Evolutionary conservation across 1,139 yeast species (phyloP).

Genomic region (Kluyveromyces sp.): DNA sequence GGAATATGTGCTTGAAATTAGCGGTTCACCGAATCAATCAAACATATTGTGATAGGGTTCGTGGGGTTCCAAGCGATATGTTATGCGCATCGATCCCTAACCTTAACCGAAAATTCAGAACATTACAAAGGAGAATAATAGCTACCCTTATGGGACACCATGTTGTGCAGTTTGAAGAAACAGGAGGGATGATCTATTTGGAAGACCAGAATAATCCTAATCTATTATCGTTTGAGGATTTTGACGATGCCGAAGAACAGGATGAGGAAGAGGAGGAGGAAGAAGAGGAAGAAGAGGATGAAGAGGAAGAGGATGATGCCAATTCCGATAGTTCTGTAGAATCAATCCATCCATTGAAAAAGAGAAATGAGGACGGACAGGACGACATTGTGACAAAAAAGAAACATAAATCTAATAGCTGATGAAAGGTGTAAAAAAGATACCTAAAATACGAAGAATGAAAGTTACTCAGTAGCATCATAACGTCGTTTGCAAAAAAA

Average conservation of each 20-base stretch:
- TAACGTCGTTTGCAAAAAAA: too few species aligned
- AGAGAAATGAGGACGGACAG: too few species aligned
- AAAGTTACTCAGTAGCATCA: too few species aligned
- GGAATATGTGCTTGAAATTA: constrained; percentile 22
- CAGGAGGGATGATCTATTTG: constrained; percentile 18
- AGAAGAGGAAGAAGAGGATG: not conserved
- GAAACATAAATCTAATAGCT: too few species aligned
- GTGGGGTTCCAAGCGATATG: constrained; percentile 18
- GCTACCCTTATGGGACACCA: constrained; percentile 17
- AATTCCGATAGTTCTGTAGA: too few species aligned
- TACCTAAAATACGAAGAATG: too few species aligned
- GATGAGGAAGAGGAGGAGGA: not conserved
- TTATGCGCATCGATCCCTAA: constrained; percentile 12
- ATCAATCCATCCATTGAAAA: too few species aligned
- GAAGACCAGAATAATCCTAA: constrained; percentile 15
- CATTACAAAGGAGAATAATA: constrained; percentile 16
- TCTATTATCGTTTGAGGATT: constrained; percentile 9
- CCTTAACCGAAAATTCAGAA: constrained; percentile 13
- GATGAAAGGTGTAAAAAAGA: too few species aligned
- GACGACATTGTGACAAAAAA: too few species aligned
- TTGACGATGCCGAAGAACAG: not conserved
- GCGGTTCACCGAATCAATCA: constrained; percentile 16
- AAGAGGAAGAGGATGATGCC: too few species aligned
- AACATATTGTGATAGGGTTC: constrained; percentile 13
- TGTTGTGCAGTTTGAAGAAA: constrained; percentile 16